These are phyloP conservation scores for Penicillium antarcticum DNA, from an alignment of 495 filamentous ascomycete species.

Conservation along the genomic window DNA sequence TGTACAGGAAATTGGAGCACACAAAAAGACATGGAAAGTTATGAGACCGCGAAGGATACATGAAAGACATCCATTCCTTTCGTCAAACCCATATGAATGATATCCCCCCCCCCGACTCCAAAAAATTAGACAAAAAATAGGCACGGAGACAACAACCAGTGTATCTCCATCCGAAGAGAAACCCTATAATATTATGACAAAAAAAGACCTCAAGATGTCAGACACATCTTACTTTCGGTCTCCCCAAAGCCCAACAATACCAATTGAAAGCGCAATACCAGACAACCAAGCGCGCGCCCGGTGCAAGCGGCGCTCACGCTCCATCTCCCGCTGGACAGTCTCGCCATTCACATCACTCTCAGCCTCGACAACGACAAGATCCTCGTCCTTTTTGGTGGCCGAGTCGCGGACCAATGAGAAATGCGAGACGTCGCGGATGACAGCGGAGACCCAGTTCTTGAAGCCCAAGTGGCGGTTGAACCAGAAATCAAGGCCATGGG, in stretches of 20 bases:
- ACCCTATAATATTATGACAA: neutral
- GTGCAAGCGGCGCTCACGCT: conserved; percentile 60
- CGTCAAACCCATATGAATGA: neutral
- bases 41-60: no score
- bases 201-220: neutral
- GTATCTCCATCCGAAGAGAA: conserved; percentile 1
- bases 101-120: no score
- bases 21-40: no score
- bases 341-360: conserved; percentile 73
- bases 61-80: no score
- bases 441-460: conserved; percentile 24
- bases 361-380: conserved; percentile 54
- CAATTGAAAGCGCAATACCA: conserved; percentile 68
- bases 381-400: conserved; percentile 63
- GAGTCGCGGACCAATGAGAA: conserved; percentile 12
- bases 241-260: conserved; percentile 84
- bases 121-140: neutral
- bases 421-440: conserved; percentile 25
- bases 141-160: conserved; percentile 2
- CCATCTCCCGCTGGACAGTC: conserved; percentile 68
- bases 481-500: conserved; percentile 56
- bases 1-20: no score
- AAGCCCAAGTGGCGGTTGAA: conserved; percentile 37
- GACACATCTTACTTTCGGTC: conserved; percentile 50
- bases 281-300: conserved; percentile 56